phyloP scores from a whole-genome alignment of 306 rosid species.

The Corylus americana region DNA sequence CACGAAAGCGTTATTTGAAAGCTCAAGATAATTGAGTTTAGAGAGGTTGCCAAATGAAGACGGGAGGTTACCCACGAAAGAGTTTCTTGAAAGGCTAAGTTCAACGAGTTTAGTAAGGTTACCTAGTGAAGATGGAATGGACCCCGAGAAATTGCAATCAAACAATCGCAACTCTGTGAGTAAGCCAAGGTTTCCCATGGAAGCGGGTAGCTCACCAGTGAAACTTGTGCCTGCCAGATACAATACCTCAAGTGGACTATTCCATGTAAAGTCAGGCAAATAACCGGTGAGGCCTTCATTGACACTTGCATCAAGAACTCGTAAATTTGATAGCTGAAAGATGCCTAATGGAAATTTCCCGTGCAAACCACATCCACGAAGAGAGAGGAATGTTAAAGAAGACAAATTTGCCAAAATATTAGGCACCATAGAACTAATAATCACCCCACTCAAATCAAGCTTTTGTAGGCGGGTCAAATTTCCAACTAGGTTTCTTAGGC shows the following conservation, averaged over 20 bases:
- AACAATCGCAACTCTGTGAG: neutral
- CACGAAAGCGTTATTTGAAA: rapidly evolving
- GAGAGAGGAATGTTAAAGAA: neutral
- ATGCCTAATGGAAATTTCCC: neutral
- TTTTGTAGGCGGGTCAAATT: neutral
- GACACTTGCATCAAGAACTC: neutral
- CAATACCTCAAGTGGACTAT: too few species aligned
- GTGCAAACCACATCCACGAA: neutral
- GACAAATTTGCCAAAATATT: neutral
- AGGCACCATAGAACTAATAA: neutral
- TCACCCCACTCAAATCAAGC: neutral
- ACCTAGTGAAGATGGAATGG: too few species aligned
- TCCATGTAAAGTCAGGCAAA: neutral
- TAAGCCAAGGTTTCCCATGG: neutral
- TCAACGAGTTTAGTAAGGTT: too few species aligned
- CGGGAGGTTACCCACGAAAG: too few species aligned
- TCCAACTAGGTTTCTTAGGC: neutral
- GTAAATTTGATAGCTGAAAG: neutral
- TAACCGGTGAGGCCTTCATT: neutral
- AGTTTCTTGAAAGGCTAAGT: too few species aligned
- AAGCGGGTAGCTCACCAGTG: neutral
- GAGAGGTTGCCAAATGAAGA: too few species aligned
- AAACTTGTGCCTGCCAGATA: too few species aligned
- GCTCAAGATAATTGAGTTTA: rapidly evolving
- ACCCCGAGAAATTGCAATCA: too few species aligned